These are phyloP conservation scores for Amborella trichopoda DNA, from an alignment of 164 flowering plant genomes.

Conservation along the genomic window DNA sequence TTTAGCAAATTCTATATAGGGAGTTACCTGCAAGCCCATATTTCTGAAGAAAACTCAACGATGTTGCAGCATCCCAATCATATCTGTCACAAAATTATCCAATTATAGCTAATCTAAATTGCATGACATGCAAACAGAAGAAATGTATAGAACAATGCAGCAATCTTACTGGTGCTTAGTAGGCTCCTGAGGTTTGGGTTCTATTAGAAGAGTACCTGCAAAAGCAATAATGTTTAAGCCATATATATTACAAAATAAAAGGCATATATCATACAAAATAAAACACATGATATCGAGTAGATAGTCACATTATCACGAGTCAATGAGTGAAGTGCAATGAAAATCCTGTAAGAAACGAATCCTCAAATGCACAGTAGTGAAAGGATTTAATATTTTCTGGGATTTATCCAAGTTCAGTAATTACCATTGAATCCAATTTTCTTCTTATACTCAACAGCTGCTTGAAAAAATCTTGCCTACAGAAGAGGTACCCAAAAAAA, in stretches of 20 bases:
- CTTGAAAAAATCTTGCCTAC: constrained; percentile 82
- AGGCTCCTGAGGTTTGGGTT: constrained; percentile 99
- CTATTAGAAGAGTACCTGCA: constrained; percentile 78
- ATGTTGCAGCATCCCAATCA: constrained; percentile 98
- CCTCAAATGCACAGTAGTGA: too few species aligned
- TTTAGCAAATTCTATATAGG: too few species aligned
- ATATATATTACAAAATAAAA: too few species aligned
- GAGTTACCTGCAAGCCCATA: constrained; percentile 65
- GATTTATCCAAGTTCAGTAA: too few species aligned
- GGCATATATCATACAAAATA: too few species aligned
- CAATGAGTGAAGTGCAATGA: too few species aligned
- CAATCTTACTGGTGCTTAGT: constrained; percentile 88
- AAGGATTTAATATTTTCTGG: too few species aligned
- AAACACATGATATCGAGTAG: too few species aligned
- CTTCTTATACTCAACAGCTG: constrained; percentile 84
- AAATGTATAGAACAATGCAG: background rate
- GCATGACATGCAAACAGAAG: background rate
- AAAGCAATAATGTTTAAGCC: too few species aligned
- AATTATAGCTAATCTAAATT: background rate
- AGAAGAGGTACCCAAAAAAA: too few species aligned
- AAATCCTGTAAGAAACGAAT: too few species aligned
- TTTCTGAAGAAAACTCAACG: constrained; percentile 73
- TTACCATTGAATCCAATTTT: constrained; percentile 92
- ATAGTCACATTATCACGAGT: too few species aligned
- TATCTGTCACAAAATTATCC: constrained; percentile 34